Evolutionary conservation across 2,329 filamentous ascomycete genomes (phyloP), one percentile per base, ranked within the genome.

Genomic region (Nigrospora oryzae): DNA sequence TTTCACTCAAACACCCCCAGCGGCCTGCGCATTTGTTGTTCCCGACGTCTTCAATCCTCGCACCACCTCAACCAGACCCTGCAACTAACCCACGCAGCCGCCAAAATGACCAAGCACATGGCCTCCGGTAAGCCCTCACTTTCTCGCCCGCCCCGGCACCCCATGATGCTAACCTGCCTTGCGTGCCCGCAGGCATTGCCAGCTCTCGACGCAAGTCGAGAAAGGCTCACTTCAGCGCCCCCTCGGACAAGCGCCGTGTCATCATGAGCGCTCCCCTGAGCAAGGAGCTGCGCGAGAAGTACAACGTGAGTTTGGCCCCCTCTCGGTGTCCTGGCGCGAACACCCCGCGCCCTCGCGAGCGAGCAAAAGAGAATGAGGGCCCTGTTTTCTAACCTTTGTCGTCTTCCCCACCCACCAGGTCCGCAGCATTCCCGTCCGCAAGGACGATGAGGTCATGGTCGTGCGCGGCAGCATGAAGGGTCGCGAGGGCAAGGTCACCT

Each of bases 281-380:
- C 79, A 95, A 95, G 81, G 93, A 98, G 79, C 83, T 98, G 69
- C 85, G 89, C 68, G 90, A 95, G 76, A 93, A 98, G 84, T 87
- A 98, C 86, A 95, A 95, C 74, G 93, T 96, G 80, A 59, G 86
- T 68, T 39, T 14, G 1, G 36, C 16, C 4, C 33, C 23, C 13
- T 16, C 15, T 14, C 13, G 11, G 11, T 11, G 10, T 32, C 38
- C 38, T 11, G 17, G 3, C 30, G 11, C 15, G 8, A n/a, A n/a
- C n/a, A n/a, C n/a, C n/a, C n/a, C n/a, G n/a, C n/a, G n/a, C n/a
- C n/a, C n/a, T n/a, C n/a, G n/a, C n/a, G n/a, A n/a, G 41, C 15
- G 16, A 19, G n/a, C 14, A 12, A 17, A 15, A 42, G 30, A 11
- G 2, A 30, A 11, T 7, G 23, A n/a, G 34, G 11, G 16, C 11